Evolutionary conservation across 345 rosid species (phyloP), one percentile per base, ranked within the genome.

Genomic region (Physaria fendleri): DNA sequence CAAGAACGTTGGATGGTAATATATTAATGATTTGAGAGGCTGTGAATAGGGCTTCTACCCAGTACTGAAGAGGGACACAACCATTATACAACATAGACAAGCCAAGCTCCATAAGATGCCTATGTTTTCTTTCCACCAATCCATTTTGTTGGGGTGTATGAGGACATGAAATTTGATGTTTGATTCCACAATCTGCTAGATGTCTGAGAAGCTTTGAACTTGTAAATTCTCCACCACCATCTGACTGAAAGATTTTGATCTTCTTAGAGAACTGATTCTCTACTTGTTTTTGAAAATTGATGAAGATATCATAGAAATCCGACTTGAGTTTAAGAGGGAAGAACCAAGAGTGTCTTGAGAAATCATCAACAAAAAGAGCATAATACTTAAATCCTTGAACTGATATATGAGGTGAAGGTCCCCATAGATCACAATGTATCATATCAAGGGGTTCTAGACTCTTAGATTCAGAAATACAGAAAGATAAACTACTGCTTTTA

Each of bases 1-100:
- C 0, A 0, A 25, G 1, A 0, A n/a, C 2, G 0, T 2, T 4
- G 0, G 21, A 48, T 0, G 53, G 53, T 0, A 48, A 8, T 0
- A 48, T 0, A 3, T 48, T 48, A 0, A 4, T 4, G 0, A 48
- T 48, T n/a, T n/a, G n/a, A 1, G 28, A 48, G 2, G 54, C 35
- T 0, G 54, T 14, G 0, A 27, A 27, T 0, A 27, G 28, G 0
- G 35, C 22, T 8, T 48, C 54, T 0, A 48, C 54, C 34, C 54
- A 48, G 5, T 8, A 48, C 0, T 27, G 27, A 0, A 15, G 2
- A 0, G 54, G 54, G 0, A 13, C 28, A 0, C 9, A 25, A 2
- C 53, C 8, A 0, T 14, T n/a, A 4, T 13, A 27, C 0, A 48
- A 0, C 35, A 48, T 25, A 0, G 35, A 1, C 0, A 48, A 22